Conservation (phyloP, 257 asterid species). For the Scutellaria barbata region DNA sequence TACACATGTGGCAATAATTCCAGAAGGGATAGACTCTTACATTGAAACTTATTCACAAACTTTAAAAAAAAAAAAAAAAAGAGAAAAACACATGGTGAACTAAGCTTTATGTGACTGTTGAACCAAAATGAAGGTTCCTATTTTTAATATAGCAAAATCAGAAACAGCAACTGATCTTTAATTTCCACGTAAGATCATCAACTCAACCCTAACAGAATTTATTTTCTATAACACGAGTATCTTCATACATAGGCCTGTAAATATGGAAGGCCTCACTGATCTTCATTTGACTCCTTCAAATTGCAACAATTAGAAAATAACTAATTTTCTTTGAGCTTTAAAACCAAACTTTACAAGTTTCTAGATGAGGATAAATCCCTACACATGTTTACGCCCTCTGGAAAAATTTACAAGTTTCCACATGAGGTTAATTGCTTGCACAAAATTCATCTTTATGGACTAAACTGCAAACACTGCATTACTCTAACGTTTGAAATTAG, state of each 20-base stretch:
- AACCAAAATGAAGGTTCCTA: not conserved
- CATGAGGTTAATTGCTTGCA: not conserved
- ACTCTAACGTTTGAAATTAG: not conserved
- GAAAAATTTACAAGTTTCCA: conserved; percentile 13
- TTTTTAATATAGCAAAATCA: not conserved
- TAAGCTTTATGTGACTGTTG: not conserved
- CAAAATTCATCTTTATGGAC: not conserved
- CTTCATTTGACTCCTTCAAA: not conserved
- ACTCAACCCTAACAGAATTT: conserved; percentile 3
- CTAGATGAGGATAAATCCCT: conserved; percentile 9
- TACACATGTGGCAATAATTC: not conserved
- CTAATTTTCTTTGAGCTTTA: not conserved
- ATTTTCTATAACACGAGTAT: not conserved
- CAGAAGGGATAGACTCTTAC: not conserved
- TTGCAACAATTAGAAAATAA: not conserved
- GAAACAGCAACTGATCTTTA: not conserved
- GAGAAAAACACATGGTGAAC: not conserved
- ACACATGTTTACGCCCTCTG: not conserved
- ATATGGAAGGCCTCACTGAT: not conserved
- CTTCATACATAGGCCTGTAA: not conserved
- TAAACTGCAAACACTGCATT: not conserved
- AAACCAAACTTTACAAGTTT: not conserved
- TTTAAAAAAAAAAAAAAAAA: not conserved
- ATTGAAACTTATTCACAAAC: not conserved
- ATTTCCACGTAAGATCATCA: conserved; percentile 6